These are phyloP conservation scores for Penicillium longicatenatum DNA, from an alignment of 495 filamentous ascomycete species.

Conservation along the genomic window DNA sequence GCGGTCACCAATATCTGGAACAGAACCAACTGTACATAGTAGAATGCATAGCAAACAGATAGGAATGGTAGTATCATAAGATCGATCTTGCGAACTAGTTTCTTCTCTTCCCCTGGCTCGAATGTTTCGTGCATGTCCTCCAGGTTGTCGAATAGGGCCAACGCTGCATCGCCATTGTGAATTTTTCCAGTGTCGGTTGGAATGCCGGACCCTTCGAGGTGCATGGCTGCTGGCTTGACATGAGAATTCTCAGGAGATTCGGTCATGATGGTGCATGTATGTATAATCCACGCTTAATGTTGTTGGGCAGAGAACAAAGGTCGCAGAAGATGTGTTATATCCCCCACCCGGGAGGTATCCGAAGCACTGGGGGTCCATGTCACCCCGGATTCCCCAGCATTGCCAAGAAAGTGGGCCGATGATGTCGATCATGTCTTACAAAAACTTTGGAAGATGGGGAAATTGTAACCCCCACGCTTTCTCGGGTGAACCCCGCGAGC, in stretches of 20 bases:
- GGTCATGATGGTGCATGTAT: not conserved
- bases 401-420: not conserved
- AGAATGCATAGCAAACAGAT: constrained; percentile 54
- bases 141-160: constrained; percentile 30
- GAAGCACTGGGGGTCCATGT: not conserved
- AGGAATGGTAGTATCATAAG: constrained; percentile 40
- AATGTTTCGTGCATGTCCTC: constrained; percentile 36
- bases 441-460: not conserved
- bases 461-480: not conserved
- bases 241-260: not conserved
- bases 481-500: not conserved
- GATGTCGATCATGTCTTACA: not conserved
- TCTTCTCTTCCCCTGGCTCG: constrained; percentile 42
- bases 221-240: constrained; percentile 15
- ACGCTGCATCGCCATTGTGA: constrained; percentile 35
- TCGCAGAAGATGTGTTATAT: not conserved
- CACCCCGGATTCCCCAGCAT: constrained; percentile 10
- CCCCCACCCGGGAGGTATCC: not conserved
- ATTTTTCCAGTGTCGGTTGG: constrained; percentile 24
- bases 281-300: not conserved
- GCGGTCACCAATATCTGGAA: not conserved
- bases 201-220: constrained; percentile 14
- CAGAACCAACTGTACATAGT: constrained; percentile 15
- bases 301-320: not conserved
- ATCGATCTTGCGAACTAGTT: constrained; percentile 51